Evolutionary conservation across 768 basidiomycete genomes (phyloP).

Genomic region (Hygrocybe punicea): DNA sequence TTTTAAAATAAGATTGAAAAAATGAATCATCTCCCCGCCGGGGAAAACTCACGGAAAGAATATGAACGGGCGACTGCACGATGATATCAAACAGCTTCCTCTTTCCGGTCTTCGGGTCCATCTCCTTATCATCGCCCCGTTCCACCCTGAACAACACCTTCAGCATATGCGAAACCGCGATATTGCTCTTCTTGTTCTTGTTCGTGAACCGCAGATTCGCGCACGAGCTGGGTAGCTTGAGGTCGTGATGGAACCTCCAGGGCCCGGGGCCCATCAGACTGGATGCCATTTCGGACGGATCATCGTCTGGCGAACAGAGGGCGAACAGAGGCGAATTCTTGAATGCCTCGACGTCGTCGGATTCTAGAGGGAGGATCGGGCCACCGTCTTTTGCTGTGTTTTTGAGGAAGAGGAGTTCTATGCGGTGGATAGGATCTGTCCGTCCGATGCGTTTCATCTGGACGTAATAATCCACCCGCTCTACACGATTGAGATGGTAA

Average conservation of each 20-base stretch:
- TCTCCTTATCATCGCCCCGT: slow-evolving; percentile 63
- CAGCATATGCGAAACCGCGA: slow-evolving; percentile 70
- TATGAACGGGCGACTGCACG: slow-evolving; percentile 78
- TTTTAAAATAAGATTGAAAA: neutral
- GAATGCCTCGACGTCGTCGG: slow-evolving; percentile 62
- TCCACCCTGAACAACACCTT: slow-evolving; percentile 83
- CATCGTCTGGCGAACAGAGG: slow-evolving; percentile 47
- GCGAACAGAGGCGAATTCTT: slow-evolving; percentile 62
- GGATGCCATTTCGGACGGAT: slow-evolving; percentile 56
- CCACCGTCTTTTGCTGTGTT: slow-evolving; percentile 48
- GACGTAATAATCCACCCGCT: slow-evolving; percentile 79
- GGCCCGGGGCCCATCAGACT: slow-evolving; percentile 76
- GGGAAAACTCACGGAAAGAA: slow-evolving; percentile 68
- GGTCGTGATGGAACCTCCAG: slow-evolving; percentile 71
- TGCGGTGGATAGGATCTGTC: slow-evolving; percentile 59
- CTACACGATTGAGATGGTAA: slow-evolving; percentile 36
- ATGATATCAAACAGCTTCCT: slow-evolving; percentile 85
- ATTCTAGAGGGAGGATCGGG: slow-evolving; percentile 75
- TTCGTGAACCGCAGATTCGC: slow-evolving; percentile 69
- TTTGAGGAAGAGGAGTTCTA: slow-evolving; percentile 57
- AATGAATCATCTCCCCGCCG: neutral
- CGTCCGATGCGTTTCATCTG: slow-evolving; percentile 64
- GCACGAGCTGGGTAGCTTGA: slow-evolving; percentile 69
- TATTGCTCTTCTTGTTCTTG: slow-evolving; percentile 70
- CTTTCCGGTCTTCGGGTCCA: slow-evolving; percentile 65